Base-by-base conservation (phyloP, 352 stramenopile species). In the Pythium insidiosum region DNA sequence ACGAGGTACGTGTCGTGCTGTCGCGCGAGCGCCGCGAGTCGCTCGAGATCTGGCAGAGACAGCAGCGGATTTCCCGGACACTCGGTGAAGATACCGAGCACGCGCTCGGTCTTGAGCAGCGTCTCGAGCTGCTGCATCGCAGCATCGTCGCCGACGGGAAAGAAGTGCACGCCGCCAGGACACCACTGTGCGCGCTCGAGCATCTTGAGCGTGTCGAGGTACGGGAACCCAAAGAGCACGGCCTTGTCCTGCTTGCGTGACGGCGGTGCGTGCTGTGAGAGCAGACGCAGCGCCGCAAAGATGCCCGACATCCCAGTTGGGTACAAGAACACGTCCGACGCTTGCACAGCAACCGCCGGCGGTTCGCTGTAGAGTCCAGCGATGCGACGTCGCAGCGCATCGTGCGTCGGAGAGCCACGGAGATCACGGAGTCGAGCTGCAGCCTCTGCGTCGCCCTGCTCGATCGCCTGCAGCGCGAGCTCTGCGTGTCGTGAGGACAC, bases 141-240 rank as follows among this genome's bases (percentile, higher is more conserved):
- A 25, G 70, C 53, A 23, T 84, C 79, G 44, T 84, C 69, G 6
- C 81, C 81, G 2, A 68, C 67, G 0, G 88, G 83, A 64, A 96
- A 96, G 56, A 97, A 97, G 43, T 93, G 68, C 6, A 95, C 82
- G 6, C 88, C 88, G 12, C 59, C 67, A 3, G 66, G 40, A 61
- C 82, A 94, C 66, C 87, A 94, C 62, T 96, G 81, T n/a, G 61
- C 56, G 24, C 88, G 73, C 40, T 84, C 74, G 39, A 92, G 65
- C 41, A 97, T 83, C 67, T 97, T 97, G 38, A 97, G 66, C 6
- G 91, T 95, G 63, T 97, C 91, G 28, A 97, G 60, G 59, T 97
- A 97, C 1, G 91, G 86, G 55, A 97, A 97, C 6, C 88, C 91
- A 47, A 95, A 86, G 5, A 97, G 66, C 45, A 97, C 86, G 36